Percentiles rank a stretch among this genome's conserved stretches.
These are phyloP conservation scores for Psidium guajava DNA, from an alignment of 345 rosid genomes.

Conservation along the genomic window DNA sequence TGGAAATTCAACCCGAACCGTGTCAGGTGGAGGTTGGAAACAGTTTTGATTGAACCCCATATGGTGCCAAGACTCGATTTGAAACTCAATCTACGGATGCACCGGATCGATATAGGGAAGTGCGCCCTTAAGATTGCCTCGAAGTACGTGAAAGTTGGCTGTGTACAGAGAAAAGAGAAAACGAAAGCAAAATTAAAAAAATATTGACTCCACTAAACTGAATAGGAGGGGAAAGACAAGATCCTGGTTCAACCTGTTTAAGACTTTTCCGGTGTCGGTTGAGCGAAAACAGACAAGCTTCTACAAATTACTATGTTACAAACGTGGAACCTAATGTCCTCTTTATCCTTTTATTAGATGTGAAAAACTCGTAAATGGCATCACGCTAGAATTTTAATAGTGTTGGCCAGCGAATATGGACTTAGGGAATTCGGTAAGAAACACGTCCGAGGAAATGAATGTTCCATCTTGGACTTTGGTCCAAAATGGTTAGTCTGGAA, in stretches of 20 bases:
- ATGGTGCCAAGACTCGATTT: neutral
- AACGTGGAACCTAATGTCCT: neutral
- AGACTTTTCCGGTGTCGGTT: rapidly evolving
- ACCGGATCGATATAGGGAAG: neutral
- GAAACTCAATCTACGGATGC: neutral
- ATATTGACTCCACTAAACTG: neutral
- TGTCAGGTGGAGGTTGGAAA: neutral
- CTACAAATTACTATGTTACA: rapidly evolving
- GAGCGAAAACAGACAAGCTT: neutral
- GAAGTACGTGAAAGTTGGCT: no score
- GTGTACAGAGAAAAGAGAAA: neutral
- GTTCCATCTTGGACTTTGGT: neutral
- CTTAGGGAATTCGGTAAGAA: neutral
- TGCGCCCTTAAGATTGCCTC: no score
- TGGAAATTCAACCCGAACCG: neutral
- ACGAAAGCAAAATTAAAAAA: neutral
- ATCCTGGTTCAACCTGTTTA: neutral
- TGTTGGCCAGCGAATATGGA: neutral
- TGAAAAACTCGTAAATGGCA: neutral
- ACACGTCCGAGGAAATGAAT: neutral
- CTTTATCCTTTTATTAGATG: neutral
- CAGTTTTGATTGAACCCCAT: neutral
- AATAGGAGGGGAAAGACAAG: neutral
- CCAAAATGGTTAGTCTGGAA: neutral
- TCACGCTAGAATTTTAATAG: neutral